Evolutionary conservation across 805 yeast species (phyloP).

Genomic region (Zygoascus ofunaensis): DNA sequence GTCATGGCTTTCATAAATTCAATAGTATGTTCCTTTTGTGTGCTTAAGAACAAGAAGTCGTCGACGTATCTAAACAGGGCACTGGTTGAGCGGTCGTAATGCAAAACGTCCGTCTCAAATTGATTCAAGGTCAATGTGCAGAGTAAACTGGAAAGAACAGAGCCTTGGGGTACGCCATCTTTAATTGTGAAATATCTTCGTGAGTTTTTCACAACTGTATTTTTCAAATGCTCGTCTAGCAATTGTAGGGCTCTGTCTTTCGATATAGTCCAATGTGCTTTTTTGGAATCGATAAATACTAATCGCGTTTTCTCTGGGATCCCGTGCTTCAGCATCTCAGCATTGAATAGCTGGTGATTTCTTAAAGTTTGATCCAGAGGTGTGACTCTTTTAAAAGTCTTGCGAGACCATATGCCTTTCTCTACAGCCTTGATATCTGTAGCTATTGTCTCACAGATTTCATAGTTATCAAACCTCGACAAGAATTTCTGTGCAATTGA

Average conservation of each 20-base stretch:
- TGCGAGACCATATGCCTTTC: background rate
- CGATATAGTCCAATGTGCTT: constrained; percentile 29
- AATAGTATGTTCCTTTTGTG: constrained; percentile 28
- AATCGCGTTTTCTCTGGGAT: background rate
- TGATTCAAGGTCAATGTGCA: constrained; percentile 68
- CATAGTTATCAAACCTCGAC: background rate
- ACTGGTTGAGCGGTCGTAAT: constrained; percentile 21
- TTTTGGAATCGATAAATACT: constrained; percentile 18
- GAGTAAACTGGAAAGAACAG: constrained; percentile 61
- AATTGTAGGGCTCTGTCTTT: constrained; percentile 38
- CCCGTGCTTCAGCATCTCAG: background rate
- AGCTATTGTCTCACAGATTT: background rate
- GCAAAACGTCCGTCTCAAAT: constrained; percentile 33
- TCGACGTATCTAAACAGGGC: constrained; percentile 64
- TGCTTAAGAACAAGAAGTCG: constrained; percentile 69
- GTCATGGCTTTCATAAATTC: constrained; percentile 25
- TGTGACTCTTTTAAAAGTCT: background rate
- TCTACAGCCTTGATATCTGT: background rate
- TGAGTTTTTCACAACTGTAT: constrained; percentile 34
- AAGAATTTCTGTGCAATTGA: constrained; percentile 12
- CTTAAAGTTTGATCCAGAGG: background rate
- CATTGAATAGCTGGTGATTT: background rate
- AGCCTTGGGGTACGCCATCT: constrained; percentile 78
- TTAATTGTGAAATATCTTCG: constrained; percentile 38
- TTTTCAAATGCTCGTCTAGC: constrained; percentile 44